These are phyloP conservation scores for Suhomyces bolitotheri DNA, from an alignment of 1,139 yeast genomes.

Conservation along the genomic window DNA sequence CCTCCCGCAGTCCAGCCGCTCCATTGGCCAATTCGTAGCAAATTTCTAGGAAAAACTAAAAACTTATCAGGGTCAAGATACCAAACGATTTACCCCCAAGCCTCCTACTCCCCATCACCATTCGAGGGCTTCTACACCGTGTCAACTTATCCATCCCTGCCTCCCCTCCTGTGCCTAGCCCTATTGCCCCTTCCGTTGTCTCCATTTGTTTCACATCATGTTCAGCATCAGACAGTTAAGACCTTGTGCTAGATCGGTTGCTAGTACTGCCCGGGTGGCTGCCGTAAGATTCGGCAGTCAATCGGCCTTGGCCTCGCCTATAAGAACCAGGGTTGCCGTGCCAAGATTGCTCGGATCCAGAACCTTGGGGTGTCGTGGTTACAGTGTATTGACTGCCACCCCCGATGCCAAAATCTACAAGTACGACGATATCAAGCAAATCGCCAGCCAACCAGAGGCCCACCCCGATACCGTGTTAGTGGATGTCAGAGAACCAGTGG, in stretches of 20 bases:
- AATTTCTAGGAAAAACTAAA: constrained; percentile 4
- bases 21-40: constrained; percentile 9
- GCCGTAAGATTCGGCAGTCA: constrained; percentile 6
- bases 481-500: constrained; percentile 92
- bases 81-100: not conserved
- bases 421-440: constrained; percentile 55
- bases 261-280: constrained; percentile 8
- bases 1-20: not conserved
- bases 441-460: constrained; percentile 41
- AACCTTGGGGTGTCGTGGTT: constrained; percentile 6
- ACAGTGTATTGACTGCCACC: constrained; percentile 19
- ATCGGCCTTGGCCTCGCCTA: not conserved
- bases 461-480: constrained; percentile 55
- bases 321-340: constrained; percentile 1
- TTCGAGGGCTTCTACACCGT: not conserved
- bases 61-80: constrained; percentile 5
- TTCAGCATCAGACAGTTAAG: constrained; percentile 8
- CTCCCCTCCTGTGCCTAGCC: no score
- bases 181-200: not conserved
- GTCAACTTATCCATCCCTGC: not conserved
- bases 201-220: constrained; percentile 7
- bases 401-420: constrained; percentile 54
- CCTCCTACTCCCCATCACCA: constrained; percentile 1
- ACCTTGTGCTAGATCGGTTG: constrained; percentile 7
- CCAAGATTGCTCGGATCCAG: constrained; percentile 8